These are phyloP conservation scores for Apiospora koreana DNA, from an alignment of 2,329 filamentous ascomycete genomes.

Conservation along the genomic window DNA sequence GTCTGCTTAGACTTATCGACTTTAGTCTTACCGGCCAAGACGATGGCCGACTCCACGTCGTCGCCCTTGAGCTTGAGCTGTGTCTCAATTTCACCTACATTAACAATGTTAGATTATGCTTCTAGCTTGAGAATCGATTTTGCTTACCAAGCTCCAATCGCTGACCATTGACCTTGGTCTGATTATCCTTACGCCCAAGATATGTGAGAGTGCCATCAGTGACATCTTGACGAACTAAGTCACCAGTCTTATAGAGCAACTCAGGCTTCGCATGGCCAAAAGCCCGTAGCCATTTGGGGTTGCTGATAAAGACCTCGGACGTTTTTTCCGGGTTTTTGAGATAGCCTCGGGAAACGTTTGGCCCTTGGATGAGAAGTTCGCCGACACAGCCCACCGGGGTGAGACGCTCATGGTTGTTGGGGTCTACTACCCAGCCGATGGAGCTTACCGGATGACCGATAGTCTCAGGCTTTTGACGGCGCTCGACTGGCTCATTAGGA, in stretches of 20 bases:
- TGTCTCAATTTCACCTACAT: background rate
- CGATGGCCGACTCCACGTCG: slow-evolving; percentile 11
- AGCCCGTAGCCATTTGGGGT: slow-evolving; percentile 5
- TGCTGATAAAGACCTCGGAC: slow-evolving; percentile 16
- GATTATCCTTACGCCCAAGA: slow-evolving; percentile 48
- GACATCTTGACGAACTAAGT: slow-evolving; percentile 32
- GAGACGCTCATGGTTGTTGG: slow-evolving; percentile 1
- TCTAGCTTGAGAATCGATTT: accelerated
- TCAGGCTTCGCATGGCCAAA: slow-evolving; percentile 7
- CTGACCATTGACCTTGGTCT: slow-evolving; percentile 52
- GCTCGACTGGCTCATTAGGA: background rate
- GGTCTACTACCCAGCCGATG: slow-evolving; percentile 8
- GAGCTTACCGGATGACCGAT: background rate
- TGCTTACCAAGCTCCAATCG: slow-evolving; percentile 39
- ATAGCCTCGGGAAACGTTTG: slow-evolving; percentile 10
- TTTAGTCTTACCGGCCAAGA: slow-evolving; percentile 12
- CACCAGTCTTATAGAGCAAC: slow-evolving; percentile 35
- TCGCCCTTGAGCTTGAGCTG: background rate
- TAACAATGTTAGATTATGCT: background rate
- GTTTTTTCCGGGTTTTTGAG: slow-evolving; percentile 18
- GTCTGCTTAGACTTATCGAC: slow-evolving; percentile 7
- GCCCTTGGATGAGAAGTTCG: slow-evolving; percentile 9
- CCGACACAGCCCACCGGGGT: slow-evolving; percentile 2
- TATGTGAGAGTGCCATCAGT: slow-evolving; percentile 30
- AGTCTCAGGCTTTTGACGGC: background rate